phyloP scores from a whole-genome alignment of 1,284 basidiomycete genomes.

The Inonotus obliquus region DNA sequence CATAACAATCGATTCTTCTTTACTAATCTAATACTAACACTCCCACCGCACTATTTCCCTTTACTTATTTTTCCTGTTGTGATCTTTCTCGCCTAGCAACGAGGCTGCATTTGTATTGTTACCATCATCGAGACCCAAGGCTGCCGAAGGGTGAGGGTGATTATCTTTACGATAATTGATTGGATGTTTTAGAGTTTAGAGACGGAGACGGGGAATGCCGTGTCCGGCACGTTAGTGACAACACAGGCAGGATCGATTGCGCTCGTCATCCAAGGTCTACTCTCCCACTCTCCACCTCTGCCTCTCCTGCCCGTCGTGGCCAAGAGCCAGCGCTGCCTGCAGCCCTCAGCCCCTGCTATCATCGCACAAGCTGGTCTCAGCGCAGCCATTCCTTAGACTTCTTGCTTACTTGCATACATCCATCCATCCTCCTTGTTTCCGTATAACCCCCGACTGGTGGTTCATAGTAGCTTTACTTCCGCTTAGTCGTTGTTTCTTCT shows the following conservation, averaged over 20 bases:
- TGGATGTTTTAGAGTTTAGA: background rate
- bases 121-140: no score
- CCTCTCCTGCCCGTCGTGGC: constrained; percentile 10
- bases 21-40: background rate
- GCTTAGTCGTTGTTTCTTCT: background rate
- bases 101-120: background rate
- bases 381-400: background rate
- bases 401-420: background rate
- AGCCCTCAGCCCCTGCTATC: background rate
- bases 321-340: constrained; percentile 6
- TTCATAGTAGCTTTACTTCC: no score
- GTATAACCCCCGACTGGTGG: background rate
- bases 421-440: background rate
- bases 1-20: background rate
- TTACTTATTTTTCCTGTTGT: background rate
- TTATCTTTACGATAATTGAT: no score
- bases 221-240: background rate
- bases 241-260: background rate
- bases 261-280: background rate
- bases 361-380: background rate
- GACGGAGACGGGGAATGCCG: background rate
- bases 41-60: no score
- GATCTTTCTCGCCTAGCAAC: background rate
- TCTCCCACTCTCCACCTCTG: background rate
- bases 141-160: no score